These are phyloP conservation scores for Colletotrichum trifolii DNA, from an alignment of 2,329 filamentous ascomycete species.

Conservation along the genomic window DNA sequence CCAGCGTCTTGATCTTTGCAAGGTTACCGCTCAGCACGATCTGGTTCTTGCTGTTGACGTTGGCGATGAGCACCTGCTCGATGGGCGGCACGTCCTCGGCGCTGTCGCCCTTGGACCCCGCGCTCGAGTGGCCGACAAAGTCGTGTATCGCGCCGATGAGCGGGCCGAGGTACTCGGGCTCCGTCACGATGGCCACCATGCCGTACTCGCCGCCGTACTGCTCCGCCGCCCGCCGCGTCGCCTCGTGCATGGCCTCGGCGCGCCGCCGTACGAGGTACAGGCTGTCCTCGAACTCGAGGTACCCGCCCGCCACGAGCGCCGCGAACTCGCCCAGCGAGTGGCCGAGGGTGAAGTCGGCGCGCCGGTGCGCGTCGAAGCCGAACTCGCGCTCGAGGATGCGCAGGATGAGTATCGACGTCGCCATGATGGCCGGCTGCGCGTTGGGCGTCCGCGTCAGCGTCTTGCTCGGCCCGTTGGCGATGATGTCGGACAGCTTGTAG, in stretches of 20 bases:
- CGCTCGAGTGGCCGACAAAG: conserved; percentile 77
- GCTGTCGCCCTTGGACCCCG: conserved; percentile 75
- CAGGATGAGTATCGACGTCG: conserved; percentile 89
- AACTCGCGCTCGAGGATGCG: conserved; percentile 89
- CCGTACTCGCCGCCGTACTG: conserved; percentile 84
- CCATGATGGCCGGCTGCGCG: conserved; percentile 96
- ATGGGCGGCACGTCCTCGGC: conserved; percentile 78
- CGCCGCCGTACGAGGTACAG: conserved; percentile 80
- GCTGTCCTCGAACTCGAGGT: conserved; percentile 81
- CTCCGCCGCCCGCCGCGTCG: conserved; percentile 73
- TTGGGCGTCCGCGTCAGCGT: conserved; percentile 84
- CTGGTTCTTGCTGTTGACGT: conserved; percentile 96
- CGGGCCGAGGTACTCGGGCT: conserved; percentile 77
- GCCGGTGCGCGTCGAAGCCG: conserved; percentile 75
- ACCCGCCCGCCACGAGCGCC: conserved; percentile 85
- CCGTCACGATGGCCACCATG: conserved; percentile 93
- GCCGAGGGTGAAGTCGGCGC: conserved; percentile 85
- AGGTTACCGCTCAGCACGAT: conserved; percentile 93
- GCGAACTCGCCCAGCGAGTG: conserved; percentile 96
- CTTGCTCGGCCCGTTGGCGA: conserved; percentile 82
- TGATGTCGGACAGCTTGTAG: conserved; percentile 80
- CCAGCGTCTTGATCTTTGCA: conserved; percentile 80
- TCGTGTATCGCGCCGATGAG: conserved; percentile 81
- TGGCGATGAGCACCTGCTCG: conserved; percentile 89
- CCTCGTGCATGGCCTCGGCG: conserved; percentile 85